A percentile compares a stretch with the other conserved stretches of the same genome.
These are phyloP conservation scores for Cupressus sempervirens DNA, from an alignment of 75 land plant genomes.

Conservation along the genomic window DNA sequence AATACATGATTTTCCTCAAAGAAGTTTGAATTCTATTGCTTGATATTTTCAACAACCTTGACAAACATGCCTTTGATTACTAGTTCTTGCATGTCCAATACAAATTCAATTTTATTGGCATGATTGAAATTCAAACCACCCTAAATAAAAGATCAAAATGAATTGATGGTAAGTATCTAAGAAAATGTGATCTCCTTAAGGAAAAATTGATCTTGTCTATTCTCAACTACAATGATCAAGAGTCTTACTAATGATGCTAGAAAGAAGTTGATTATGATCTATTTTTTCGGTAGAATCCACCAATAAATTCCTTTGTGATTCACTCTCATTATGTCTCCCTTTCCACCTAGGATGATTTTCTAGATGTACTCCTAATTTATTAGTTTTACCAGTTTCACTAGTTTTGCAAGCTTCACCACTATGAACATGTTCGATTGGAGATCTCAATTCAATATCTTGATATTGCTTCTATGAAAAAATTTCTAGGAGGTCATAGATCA, in stretches of 20 bases:
- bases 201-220: not conserved
- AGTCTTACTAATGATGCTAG: not conserved
- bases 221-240: not conserved
- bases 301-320: not conserved
- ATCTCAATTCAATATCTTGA: conserved; percentile 43
- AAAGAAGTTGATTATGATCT: not conserved
- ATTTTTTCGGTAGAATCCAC: not conserved
- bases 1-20: conserved; percentile 80
- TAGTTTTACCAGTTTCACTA: conserved; percentile 42
- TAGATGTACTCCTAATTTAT: conserved; percentile 15
- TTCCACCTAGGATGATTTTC: conserved; percentile 56
- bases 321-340: conserved; percentile 9
- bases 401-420: conserved; percentile 75
- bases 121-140: conserved; percentile 7
- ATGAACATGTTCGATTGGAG: conserved; percentile 22
- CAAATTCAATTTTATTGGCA: conserved; percentile 49
- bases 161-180: not conserved
- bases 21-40: conserved; percentile 56
- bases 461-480: conserved; percentile 15
- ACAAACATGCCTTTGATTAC: conserved; percentile 65
- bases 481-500: conserved; percentile 20
- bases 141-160: conserved; percentile 11
- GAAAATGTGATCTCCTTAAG: not conserved
- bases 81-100: conserved; percentile 73
- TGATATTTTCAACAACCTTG: conserved; percentile 76